Percentiles rank a stretch among this genome's conserved stretches.
Evolutionary conservation across 768 basidiomycete genomes (phyloP).

Genomic region (Trametes coccinea): DNA sequence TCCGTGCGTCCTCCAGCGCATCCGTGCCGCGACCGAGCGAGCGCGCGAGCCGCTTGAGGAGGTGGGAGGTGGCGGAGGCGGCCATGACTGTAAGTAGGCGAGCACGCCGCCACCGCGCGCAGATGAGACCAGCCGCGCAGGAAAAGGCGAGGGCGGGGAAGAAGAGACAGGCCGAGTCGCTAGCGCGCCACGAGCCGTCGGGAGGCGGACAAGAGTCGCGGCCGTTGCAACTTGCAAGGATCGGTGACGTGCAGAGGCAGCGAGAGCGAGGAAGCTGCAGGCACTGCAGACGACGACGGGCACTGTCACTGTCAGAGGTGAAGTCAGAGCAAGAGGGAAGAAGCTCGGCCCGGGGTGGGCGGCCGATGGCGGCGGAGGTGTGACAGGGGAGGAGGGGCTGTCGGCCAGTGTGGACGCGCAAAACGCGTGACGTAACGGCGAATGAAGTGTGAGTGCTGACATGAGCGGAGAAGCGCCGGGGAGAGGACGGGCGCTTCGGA

Average conservation of each 20-base stretch:
- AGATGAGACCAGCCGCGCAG: neutral
- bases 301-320: neutral
- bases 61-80: slow-evolving; percentile 6
- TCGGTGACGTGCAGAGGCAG: too few species aligned
- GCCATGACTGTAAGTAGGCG: neutral
- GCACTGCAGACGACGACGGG: neutral
- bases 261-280: too few species aligned
- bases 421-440: slow-evolving; percentile 18
- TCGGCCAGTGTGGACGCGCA: neutral
- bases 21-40: slow-evolving; percentile 32
- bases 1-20: slow-evolving; percentile 30
- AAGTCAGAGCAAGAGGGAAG: neutral
- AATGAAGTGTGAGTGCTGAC: slow-evolving; percentile 10
- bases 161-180: neutral
- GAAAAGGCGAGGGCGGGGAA: neutral
- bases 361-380: slow-evolving; percentile 13
- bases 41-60: slow-evolving; percentile 34
- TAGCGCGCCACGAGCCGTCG: neutral
- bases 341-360: neutral
- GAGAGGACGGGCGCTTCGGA: slow-evolving; percentile 11
- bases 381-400: neutral
- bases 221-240: too few species aligned
- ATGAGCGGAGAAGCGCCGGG: neutral
- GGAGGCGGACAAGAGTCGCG: neutral
- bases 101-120: too few species aligned